Evolutionary conservation across 208 protist genomes (phyloP).

Genomic region (Trypanosoma rangeli): DNA sequence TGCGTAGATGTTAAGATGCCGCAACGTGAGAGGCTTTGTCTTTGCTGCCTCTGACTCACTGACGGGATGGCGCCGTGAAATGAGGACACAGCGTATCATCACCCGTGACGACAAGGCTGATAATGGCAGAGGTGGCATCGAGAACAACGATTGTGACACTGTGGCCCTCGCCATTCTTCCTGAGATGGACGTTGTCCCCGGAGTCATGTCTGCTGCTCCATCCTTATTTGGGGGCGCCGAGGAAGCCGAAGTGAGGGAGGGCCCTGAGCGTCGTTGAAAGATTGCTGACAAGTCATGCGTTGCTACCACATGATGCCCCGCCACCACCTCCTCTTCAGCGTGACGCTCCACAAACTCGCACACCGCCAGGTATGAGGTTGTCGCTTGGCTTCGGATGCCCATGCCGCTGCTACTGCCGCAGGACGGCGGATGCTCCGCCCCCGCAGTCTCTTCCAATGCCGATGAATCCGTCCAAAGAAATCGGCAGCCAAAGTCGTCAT

Average conservation of each 20-base stretch:
- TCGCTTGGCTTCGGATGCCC: not conserved
- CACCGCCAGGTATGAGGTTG: slow-evolving; percentile 7
- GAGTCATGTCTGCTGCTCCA: not conserved
- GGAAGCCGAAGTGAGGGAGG: not conserved
- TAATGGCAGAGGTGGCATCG: not conserved
- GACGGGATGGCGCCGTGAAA: not conserved
- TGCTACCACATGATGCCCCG: slow-evolving; percentile 5
- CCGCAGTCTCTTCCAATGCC: not conserved
- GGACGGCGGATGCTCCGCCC: not conserved
- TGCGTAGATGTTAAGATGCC: slow-evolving; percentile 65
- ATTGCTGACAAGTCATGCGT: slow-evolving; percentile 10
- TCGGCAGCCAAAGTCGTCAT: not conserved
- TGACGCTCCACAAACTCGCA: slow-evolving; percentile 18
- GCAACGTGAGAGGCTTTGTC: slow-evolving; percentile 32
- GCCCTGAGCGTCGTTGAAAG: slow-evolving; percentile 6
- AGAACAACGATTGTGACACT: not conserved
- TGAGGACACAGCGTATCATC: slow-evolving; percentile 19
- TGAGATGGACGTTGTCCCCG: too few relatives aligned
- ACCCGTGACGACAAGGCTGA: not conserved
- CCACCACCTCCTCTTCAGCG: not conserved
- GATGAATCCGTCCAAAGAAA: not conserved
- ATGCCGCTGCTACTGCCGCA: not conserved
- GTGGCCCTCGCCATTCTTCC: not conserved
- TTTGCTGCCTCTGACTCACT: not conserved
- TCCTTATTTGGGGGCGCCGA: not conserved